Conservation (phyloP, 2,329 filamentous ascomycete genomes). For the Penicillium sp. region DNA sequence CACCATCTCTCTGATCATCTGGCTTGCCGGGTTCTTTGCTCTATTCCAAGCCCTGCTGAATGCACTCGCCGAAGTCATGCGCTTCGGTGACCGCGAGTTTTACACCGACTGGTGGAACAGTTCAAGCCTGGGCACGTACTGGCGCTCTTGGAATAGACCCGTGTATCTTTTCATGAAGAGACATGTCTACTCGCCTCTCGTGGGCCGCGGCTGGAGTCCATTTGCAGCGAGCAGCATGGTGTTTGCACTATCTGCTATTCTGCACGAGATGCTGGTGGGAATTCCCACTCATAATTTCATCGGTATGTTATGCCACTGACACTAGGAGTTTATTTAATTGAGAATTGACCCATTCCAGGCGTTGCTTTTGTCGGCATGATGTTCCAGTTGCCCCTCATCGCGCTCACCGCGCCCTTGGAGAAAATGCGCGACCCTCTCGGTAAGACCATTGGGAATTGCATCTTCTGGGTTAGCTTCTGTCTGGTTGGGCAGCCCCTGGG, state of each 20-base stretch:
- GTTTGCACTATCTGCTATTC: constrained; percentile 79
- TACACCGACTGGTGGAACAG: constrained; percentile 99
- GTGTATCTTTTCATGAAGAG: constrained; percentile 96
- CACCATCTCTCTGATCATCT: constrained; percentile 91
- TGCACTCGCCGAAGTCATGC: constrained; percentile 80
- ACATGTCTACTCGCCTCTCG: constrained; percentile 83
- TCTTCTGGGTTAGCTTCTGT: constrained; percentile 96
- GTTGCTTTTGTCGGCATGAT: constrained; percentile 95
- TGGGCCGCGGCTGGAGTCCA: constrained; percentile 75
- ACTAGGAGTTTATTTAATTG: not conserved
- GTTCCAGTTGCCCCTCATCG: constrained; percentile 82
- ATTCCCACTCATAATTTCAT: constrained; percentile 92
- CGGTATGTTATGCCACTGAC: constrained; percentile 49
- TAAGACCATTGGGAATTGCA: constrained; percentile 79
- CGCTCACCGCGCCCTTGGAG: constrained; percentile 71
- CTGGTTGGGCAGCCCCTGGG: constrained; percentile 92
- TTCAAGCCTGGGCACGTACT: constrained; percentile 78
- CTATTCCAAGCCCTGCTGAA: constrained; percentile 92
- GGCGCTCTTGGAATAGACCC: constrained; percentile 96
- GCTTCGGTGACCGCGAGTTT: constrained; percentile 89
- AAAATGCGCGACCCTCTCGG: constrained; percentile 71
- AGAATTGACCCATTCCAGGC: constrained; percentile 47
- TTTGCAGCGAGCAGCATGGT: constrained; percentile 70
- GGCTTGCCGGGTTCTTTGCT: constrained; percentile 96
- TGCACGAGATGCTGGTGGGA: constrained; percentile 90